phyloP scores from a whole-genome alignment of 768 basidiomycete genomes.

The Galerina marginata region DNA sequence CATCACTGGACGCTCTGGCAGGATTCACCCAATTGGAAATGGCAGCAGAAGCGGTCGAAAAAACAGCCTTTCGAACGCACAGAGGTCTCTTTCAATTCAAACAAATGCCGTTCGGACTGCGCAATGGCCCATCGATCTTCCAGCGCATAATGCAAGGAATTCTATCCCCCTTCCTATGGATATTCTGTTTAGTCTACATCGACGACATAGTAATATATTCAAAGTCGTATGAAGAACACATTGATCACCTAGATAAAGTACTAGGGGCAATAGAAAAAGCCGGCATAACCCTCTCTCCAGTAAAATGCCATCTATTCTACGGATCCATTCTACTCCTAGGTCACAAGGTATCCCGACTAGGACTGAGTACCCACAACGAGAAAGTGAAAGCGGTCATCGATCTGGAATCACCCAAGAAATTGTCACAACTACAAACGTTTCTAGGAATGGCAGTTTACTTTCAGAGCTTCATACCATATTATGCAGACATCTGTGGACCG shows the following conservation, averaged over 20 bases:
- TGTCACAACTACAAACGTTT: neutral
- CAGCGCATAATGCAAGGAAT: too few relatives aligned
- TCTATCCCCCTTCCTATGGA: too few relatives aligned
- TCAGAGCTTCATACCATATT: neutral
- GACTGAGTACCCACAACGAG: neutral
- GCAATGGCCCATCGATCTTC: too few relatives aligned
- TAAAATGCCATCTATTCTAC: neutral
- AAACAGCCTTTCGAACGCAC: too few relatives aligned
- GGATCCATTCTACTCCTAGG: conserved; percentile 1
- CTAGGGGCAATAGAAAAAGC: neutral
- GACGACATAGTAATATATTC: conserved; percentile 8
- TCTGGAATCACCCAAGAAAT: neutral
- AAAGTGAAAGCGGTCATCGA: neutral
- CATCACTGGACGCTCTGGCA: too few relatives aligned
- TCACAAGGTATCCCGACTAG: too few relatives aligned
- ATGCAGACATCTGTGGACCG: neutral
- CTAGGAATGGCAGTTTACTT: too few relatives aligned
- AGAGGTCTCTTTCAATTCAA: too few relatives aligned
- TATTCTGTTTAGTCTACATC: neutral
- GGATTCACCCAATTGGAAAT: too few relatives aligned
- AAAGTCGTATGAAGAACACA: neutral
- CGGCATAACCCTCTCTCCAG: neutral
- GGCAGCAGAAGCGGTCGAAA: too few relatives aligned
- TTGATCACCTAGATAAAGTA: neutral
- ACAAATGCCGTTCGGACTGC: too few relatives aligned